These are phyloP conservation scores for Cronartium ribicola DNA, from an alignment of 1,284 basidiomycete species.

Conservation along the genomic window DNA sequence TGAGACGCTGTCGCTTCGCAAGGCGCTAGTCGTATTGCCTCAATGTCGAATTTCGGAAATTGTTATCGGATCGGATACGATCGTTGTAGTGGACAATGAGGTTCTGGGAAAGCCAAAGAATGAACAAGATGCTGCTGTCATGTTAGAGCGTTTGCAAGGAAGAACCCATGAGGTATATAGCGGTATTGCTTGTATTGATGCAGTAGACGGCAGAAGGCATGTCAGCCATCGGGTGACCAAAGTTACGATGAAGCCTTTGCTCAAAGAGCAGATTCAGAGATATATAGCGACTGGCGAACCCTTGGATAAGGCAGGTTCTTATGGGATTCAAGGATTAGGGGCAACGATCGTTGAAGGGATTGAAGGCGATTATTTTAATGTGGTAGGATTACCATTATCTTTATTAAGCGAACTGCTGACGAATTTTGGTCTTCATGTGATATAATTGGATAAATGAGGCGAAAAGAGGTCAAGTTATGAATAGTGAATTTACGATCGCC, in stretches of 20 bases:
- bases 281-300: neutral
- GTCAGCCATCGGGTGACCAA: neutral
- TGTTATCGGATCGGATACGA: neutral
- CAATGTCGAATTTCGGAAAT: no score
- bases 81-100: neutral
- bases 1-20: no score
- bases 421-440: no score
- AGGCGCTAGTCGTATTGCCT: no score
- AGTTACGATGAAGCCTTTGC: neutral
- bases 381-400: neutral
- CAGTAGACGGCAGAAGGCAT: neutral
- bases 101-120: neutral
- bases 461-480: no score
- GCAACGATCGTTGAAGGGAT: neutral
- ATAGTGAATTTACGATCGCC: no score
- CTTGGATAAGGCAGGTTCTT: neutral
- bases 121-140: neutral
- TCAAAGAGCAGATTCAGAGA: neutral
- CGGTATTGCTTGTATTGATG: neutral
- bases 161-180: neutral
- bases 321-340: neutral
- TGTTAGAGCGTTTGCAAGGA: neutral
- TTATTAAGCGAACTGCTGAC: no score
- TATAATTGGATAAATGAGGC: no score
- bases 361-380: neutral